Base-by-base conservation (phyloP, 352 stramenopile genomes). In the Phytophthora kernoviae region DNA sequence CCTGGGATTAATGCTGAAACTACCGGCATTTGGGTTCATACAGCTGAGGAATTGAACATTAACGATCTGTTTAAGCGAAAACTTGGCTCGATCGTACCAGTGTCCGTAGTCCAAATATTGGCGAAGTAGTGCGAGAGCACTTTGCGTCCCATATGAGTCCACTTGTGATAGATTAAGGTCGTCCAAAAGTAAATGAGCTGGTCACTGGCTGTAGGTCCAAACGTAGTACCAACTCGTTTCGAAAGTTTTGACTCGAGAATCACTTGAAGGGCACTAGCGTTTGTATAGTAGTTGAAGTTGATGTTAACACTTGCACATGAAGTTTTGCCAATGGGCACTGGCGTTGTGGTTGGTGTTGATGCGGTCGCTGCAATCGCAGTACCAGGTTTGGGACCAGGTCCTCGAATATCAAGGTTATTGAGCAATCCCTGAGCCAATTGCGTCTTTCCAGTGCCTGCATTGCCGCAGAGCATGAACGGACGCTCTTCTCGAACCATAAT, bases 111-210 rank as follows among this genome's bases (percentile, higher is more conserved):
- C 96, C 37, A 99, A 76, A 53, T 98, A 87, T 65, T 99, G 96
- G 0, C 96, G 80, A 21, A 99, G 70, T 26, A 98, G 67, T n/a
- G 90, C 96, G 18, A 98, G 86, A 0, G 94, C 88, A 32, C 79
- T 97, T 60, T 99, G 96, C 7, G 95, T 98, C 59, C 95, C 94
- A 73, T 98, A 99, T 33, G 83, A 43, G 59, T 98, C 96, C 5
- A 98, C 79, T 65, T 98, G 87, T 14, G 96, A 96, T 12, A 99
- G 66, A 54, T 99, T 98, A 33, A 99, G 58, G 58, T 99, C 96
- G 59, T 99, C 96, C 7, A 99, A 65, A 99, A 99, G 66, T 98
- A 98, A 26, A 98, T 79, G 20, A 98, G 70, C 30, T 94, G 79
- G n/a, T 85, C 71, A 22, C 91, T 93, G 12, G 76, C 59, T 1